These are phyloP conservation scores for Trichoderma simmonsii DNA, from an alignment of 2,329 filamentous ascomycete genomes.

Conservation along the genomic window DNA sequence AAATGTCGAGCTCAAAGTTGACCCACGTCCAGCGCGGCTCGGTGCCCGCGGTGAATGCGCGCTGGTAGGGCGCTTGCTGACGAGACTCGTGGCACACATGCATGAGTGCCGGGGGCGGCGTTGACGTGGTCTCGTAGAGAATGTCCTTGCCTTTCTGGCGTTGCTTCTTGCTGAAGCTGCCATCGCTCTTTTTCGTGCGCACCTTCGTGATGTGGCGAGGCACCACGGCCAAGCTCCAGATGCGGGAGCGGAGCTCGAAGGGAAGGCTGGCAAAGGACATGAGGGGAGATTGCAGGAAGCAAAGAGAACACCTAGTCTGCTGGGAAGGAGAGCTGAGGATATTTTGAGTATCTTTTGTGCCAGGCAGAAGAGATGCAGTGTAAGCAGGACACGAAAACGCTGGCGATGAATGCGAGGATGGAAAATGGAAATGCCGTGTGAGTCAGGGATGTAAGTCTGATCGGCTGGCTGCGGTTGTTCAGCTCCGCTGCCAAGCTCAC, in stretches of 20 bases:
- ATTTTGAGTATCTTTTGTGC: not conserved
- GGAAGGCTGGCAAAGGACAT: not conserved
- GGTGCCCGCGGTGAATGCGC: not conserved
- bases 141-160: not conserved
- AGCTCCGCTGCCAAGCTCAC: no score
- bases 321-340: not conserved
- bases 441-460: not conserved
- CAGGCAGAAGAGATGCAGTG: not conserved
- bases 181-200: not conserved
- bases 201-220: not conserved
- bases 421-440: not conserved
- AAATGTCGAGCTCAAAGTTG: not conserved
- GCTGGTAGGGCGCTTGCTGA: conserved; percentile 12
- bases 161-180: not conserved
- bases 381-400: not conserved
- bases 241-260: not conserved
- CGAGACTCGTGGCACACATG: conserved; percentile 19
- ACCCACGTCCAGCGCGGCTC: conserved; percentile 19
- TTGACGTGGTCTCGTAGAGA: conserved; percentile 18
- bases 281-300: not conserved
- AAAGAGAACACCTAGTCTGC: not conserved
- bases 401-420: not conserved
- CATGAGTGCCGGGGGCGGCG: conserved; percentile 12
- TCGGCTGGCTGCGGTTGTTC: no score
- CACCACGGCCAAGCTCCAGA: not conserved